Evolutionary conservation across 2,329 filamentous ascomycete species (phyloP).

Genomic region (Elsinoe ampelina): DNA sequence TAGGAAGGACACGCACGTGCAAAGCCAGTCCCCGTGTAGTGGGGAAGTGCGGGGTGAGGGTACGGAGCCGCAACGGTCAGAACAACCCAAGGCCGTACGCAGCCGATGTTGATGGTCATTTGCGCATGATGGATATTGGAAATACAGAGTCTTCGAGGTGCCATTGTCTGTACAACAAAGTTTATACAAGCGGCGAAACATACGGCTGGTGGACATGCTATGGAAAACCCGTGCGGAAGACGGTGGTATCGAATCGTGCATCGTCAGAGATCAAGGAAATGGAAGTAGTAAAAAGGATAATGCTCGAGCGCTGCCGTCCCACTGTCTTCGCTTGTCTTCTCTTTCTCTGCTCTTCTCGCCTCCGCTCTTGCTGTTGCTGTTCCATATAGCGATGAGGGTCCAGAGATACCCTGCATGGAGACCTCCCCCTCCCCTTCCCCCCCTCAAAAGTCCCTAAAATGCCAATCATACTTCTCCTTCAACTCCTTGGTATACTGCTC

Average conservation of each 20-base stretch:
- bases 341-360: not conserved
- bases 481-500: constrained; percentile 62
- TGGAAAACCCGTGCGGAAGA: not conserved
- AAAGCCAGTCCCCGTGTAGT: too few relatives aligned
- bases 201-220: not conserved
- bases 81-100: too few relatives aligned
- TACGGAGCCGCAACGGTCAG: too few relatives aligned
- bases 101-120: too few relatives aligned
- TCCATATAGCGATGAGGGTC: not conserved
- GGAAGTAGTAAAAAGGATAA: not conserved
- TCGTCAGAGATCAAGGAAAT: not conserved
- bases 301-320: not conserved
- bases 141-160: too few relatives aligned
- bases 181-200: too few relatives aligned
- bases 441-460: constrained; percentile 60
- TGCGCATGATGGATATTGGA: too few relatives aligned
- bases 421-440: not conserved
- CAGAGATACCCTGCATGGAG: not conserved
- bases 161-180: too few relatives aligned
- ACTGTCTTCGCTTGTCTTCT: not conserved
- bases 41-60: too few relatives aligned
- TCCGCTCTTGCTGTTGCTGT: not conserved
- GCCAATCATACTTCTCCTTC: constrained; percentile 57
- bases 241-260: constrained; percentile 2
- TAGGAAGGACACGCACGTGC: too few relatives aligned